Base-by-base conservation (phyloP, 2,329 filamentous ascomycete genomes). In the Alternaria brassicicola region DNA sequence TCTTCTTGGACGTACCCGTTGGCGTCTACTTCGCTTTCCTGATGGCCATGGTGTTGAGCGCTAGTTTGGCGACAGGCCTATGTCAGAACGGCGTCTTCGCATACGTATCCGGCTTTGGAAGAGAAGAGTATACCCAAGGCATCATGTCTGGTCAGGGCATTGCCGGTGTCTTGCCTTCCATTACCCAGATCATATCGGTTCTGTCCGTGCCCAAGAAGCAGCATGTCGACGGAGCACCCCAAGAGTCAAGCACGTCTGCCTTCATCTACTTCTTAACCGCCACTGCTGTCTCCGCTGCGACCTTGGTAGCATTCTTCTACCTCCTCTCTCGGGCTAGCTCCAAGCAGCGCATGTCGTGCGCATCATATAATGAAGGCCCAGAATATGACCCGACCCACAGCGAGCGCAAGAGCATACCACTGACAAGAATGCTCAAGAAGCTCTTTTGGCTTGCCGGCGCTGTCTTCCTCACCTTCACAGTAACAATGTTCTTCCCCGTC, bases 141-240 rank as follows among this genome's bases (percentile, higher is more conserved):
- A 93, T 98, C 77, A 98, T 99, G 93, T 88, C 89, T 3, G 95
- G 95, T 1, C 95, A 99, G 78, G 94, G 89, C 30, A 84, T 99
- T 4, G 93, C 95, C 0, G 95, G 95, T 28, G 93, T 99, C 9
- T 81, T 98, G 3, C 95, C 95, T 0, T 89, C 91, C 46, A 83
- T 96, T 46, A 91, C 92, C 1, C 93, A 98, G 77, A 94, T 98
- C 66, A 76, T 91, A 42, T 90, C 91, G 1, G 93, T 96, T 12
- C 82, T 97, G 10, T 85, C 87, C 31, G 82, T 92, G 1, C 81
- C 86, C 0, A 67, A 79, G 21, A 73, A 76, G 46, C 76, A 81
- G 56, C 71, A 79, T 25, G 69, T 76, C 21, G 58, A 75, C 63
- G 52, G 60, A 46, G 61, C 60, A 1, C 69, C 75, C 2, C 69